phyloP scores from a whole-genome alignment of 345 rosid genomes.

The Isatis tinctoria region DNA sequence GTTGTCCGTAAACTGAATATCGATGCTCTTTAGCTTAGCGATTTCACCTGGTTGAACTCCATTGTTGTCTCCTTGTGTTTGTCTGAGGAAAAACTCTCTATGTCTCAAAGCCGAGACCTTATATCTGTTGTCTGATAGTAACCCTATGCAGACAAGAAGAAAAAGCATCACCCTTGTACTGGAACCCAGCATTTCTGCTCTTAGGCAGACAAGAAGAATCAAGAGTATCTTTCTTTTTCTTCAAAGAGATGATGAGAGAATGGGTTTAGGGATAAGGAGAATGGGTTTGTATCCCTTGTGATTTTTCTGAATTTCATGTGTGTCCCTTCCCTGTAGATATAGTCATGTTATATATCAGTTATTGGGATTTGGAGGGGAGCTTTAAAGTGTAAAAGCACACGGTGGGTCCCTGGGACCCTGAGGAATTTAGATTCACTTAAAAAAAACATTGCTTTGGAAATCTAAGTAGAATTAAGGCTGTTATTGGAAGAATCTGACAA shows the following conservation, averaged over 20 bases:
- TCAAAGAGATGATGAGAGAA: constrained; percentile 39
- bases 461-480: constrained; percentile 69
- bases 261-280: constrained; percentile 26
- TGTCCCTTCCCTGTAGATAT: constrained; percentile 58
- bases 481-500: constrained; percentile 64
- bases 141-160: constrained; percentile 48
- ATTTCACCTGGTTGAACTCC: constrained; percentile 31
- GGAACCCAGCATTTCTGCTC: constrained; percentile 41
- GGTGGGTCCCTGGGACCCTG: constrained; percentile 48
- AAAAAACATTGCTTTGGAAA: constrained; percentile 48
- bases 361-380: constrained; percentile 42
- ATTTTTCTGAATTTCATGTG: constrained; percentile 28
- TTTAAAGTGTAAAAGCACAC: constrained; percentile 57
- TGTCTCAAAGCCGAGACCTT: constrained; percentile 44
- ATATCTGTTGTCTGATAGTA: constrained; percentile 46
- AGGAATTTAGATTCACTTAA: constrained; percentile 59
- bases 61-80: constrained; percentile 24
- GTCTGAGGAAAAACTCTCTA: constrained; percentile 39
- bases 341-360: constrained; percentile 46
- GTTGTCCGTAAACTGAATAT: constrained; percentile 26
- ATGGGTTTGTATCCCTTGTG: constrained; percentile 32
- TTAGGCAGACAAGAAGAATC: constrained; percentile 40
- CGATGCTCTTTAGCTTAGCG: constrained; percentile 37
- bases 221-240: constrained; percentile 37
- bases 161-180: constrained; percentile 42